Base-by-base conservation (phyloP, 257 asterid genomes). In the Jacaranda mimosifolia region DNA sequence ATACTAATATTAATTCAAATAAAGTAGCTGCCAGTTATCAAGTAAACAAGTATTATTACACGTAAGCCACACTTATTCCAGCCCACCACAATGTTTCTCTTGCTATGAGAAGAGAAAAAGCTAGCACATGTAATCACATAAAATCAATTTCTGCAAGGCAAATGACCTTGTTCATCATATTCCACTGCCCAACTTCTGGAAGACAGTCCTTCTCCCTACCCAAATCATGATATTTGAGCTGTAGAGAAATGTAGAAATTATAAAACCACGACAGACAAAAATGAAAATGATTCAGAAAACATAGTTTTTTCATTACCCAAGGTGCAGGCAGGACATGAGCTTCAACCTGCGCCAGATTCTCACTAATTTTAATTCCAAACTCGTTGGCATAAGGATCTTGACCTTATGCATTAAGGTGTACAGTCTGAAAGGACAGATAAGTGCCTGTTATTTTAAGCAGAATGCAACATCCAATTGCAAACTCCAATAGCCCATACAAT, bases 101-200 rank as follows among this genome's bases (percentile, higher is more conserved):
- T 26, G 32, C 32, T 26, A 26, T 26, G 32, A 26, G 1, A 26
- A 26, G 32, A 26, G 32, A 26, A 26, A 26, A 26, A 26, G 32
- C 32, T 26, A 26, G 32, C 32, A 26, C 32, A 26, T 26, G 32
- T 26, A 26, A 26, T 26, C 32, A 26, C 32, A 26, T 26, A 26
- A 26, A 26, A 26, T 26, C 32, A 26, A 26, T 26, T 26, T 26
- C 32, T 26, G 32, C 32, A 26, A 26, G 32, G 32, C 32, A 26
- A 2, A 26, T 26, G 32, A 26, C 32, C 32, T 26, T 26, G 32
- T 26, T 26, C 32, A 26, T 26, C 32, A 26, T 95, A 17, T 95
- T 93, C 99, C 99, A 95, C 65, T 96, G 98, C 21, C 99, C 99
- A 75, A 93, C 97, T 85, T 91, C 94, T 0, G 99, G 99, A 60